Base-by-base conservation (phyloP, 164 flowering plant genomes). In the Sextonia rubra region DNA sequence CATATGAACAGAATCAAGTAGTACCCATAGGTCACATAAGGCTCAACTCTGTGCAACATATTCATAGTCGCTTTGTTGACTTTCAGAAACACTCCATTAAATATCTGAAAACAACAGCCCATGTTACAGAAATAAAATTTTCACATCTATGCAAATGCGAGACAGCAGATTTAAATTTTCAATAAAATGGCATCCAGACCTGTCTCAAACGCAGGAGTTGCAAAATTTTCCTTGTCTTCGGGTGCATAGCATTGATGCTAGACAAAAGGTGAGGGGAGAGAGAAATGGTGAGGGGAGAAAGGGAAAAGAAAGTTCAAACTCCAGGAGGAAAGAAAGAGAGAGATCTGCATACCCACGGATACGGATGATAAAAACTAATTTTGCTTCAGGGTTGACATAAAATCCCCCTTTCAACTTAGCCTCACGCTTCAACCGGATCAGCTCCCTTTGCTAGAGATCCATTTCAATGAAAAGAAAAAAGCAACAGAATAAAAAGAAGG, bases 51-150 rank as follows among this genome's bases (percentile, higher is more conserved):
- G 48, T 82, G 90, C 71, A 88, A 77, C 90, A 88, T 88, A 66
- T 86, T 86, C 83, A 86, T 14, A 4, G 92, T 88, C 3, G 92
- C 90, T 47, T 88, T 88, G 82, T 86, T 88, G 14, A 88, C 92
- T 72, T 86, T 88, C 26, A 88, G 79, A 44, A 88, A 86, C 24
- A 86, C 92, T 3, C 90, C 90, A 77, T 86, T 88, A 60, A 88
- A 88, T 12, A 88, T 88, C 89, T 88, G 82, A 37, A 37, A 37
- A 37, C 9, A 37, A 37, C 44, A 37, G 44, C 44, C 44, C 44
- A 37, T 37, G 44, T 37, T 37, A 37, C 44, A 37, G 44, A 37
- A 37, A 37, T 37, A 37, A 37, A 37, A 37, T 37, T 37, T 37
- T 37, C 6, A 37, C 44, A 37, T 8, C n/a, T n/a, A 9, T 37